Conservation (phyloP, 768 basidiomycete species). For the Lentinula aciculospora region DNA sequence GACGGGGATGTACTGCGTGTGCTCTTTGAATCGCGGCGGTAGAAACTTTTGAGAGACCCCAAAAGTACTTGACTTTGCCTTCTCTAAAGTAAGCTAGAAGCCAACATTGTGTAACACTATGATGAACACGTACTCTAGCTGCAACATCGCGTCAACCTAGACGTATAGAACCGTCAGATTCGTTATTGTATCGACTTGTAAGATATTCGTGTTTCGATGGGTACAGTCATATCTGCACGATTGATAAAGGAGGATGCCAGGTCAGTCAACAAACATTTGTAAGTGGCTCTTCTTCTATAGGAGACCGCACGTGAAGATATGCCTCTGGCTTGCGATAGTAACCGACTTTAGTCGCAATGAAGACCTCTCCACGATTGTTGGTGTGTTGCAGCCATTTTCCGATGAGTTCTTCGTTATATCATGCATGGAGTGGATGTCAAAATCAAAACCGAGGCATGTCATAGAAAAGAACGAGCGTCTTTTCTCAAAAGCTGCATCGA, state of each 20-base stretch:
- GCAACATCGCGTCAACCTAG: constrained; percentile 44
- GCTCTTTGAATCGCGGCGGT: constrained; percentile 43
- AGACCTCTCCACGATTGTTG: constrained; percentile 35
- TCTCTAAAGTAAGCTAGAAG: constrained; percentile 12
- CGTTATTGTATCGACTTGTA: neutral
- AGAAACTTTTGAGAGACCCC: constrained; percentile 49
- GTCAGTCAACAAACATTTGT: too few species aligned
- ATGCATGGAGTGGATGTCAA: too few species aligned
- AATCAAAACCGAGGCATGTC: too few species aligned
- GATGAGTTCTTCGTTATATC: constrained; percentile 34
- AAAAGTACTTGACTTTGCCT: constrained; percentile 44
- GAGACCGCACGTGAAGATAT: constrained; percentile 33
- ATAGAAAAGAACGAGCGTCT: constrained; percentile 33
- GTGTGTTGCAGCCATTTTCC: constrained; percentile 38
- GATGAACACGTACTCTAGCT: constrained; percentile 36
- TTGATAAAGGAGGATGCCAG: too few species aligned
- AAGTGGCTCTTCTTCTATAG: neutral
- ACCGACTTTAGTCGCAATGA: constrained; percentile 46
- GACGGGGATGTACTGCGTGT: constrained; percentile 43
- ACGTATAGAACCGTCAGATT: constrained; percentile 14
- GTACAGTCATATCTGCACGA: constrained; percentile 17
- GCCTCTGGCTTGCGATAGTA: constrained; percentile 6
- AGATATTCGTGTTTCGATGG: constrained; percentile 36
- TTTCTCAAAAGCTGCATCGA: constrained; percentile 29
- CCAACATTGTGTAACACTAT: neutral